Conservation (phyloP, 306 rosid species). For the Castanopsis chinensis region DNA sequence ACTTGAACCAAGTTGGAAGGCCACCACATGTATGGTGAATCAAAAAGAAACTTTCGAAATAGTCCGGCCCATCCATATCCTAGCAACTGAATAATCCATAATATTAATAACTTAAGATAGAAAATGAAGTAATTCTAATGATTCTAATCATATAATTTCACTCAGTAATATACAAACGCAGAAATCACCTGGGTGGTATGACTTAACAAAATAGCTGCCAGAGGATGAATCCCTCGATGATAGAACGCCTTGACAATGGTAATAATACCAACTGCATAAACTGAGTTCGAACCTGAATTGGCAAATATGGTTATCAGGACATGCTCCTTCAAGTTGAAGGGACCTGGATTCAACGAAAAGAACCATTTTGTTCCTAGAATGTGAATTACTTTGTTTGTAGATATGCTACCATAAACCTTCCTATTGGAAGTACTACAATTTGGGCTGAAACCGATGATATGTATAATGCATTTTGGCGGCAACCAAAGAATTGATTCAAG, state of each 20-base stretch:
- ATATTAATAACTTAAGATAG: background rate
- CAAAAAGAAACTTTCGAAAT: constrained; percentile 68
- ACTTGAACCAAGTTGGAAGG: constrained; percentile 81
- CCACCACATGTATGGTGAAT: constrained; percentile 99
- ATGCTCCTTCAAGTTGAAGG: constrained; percentile 76
- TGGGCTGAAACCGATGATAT: constrained; percentile 68
- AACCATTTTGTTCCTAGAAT: constrained; percentile 53
- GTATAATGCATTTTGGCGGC: constrained; percentile 48
- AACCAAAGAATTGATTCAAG: constrained; percentile 70
- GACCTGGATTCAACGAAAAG: constrained; percentile 76
- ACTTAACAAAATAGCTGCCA: constrained; percentile 62
- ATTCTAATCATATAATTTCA: background rate
- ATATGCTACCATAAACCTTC: constrained; percentile 77
- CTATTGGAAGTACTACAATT: constrained; percentile 64
- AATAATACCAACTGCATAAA: constrained; percentile 70
- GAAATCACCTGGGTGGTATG: constrained; percentile 70
- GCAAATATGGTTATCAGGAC: constrained; percentile 82
- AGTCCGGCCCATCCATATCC: constrained; percentile 96
- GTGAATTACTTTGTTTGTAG: constrained; percentile 20
- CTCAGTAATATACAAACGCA: background rate
- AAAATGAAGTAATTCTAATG: background rate
- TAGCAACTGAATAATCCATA: constrained; percentile 55
- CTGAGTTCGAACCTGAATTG: constrained; percentile 56
- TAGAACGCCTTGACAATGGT: constrained; percentile 87
- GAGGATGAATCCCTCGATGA: constrained; percentile 45